Conservation (phyloP, 1,284 basidiomycete genomes). For the Cryptococcus hybrid region DNA sequence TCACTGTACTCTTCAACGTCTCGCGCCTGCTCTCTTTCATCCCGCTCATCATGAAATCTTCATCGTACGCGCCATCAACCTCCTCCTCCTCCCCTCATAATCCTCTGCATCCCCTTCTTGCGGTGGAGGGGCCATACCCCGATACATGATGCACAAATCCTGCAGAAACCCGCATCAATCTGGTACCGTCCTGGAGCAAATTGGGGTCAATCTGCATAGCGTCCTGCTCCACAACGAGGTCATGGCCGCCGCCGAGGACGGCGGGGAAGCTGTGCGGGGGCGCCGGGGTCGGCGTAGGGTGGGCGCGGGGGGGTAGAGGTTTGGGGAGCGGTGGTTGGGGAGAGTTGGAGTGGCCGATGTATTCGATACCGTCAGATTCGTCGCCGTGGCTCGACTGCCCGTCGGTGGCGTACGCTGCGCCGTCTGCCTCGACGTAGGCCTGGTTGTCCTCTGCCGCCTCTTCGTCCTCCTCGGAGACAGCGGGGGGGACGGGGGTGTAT, state of each 20-base stretch:
- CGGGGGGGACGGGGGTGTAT: conserved; percentile 4
- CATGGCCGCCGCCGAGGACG: background rate
- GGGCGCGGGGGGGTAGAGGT: background rate
- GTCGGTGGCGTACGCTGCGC: conserved; percentile 9
- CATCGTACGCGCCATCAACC: too few species aligned
- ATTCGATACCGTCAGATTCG: conserved; percentile 13
- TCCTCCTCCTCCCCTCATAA: too few species aligned
- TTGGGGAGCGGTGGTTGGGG: background rate
- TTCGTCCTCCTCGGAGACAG: conserved; percentile 4
- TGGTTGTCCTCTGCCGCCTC: conserved; percentile 7
- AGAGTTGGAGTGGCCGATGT: conserved; percentile 11
- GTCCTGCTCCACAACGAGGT: background rate
- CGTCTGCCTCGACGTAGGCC: conserved; percentile 15
- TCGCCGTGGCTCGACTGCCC: conserved; percentile 9
- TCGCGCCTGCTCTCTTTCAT: background rate
- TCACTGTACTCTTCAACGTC: conserved; percentile 5
- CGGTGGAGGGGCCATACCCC: background rate
- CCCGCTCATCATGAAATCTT: too few species aligned
- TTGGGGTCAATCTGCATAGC: background rate
- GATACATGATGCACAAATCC: conserved; percentile 14
- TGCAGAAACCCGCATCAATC: conserved; percentile 12
- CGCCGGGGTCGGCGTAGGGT: background rate
- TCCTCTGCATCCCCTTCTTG: too few species aligned
- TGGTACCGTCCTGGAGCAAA: background rate
- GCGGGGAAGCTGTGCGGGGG: background rate